Evolutionary conservation across 2,329 filamentous ascomycete species (phyloP), one percentile per base, ranked within the genome.

Genomic region (Didymellaceae sp.): DNA sequence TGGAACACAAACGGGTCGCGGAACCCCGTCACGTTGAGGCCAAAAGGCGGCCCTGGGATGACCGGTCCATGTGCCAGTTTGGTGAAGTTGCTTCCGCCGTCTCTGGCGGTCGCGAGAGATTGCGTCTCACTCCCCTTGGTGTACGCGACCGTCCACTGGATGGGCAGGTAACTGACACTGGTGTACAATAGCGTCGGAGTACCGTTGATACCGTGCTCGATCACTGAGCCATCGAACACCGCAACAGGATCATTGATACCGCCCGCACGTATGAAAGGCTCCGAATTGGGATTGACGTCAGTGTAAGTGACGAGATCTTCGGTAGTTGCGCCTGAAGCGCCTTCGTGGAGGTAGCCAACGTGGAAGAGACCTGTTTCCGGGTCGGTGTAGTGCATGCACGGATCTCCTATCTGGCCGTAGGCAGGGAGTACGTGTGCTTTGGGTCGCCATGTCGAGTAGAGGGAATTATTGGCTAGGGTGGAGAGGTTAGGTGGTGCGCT

Each of bases 41-140:
- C 74, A 20, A 72, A 71, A 2, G 75, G 75, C 5, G 75, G 70
- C 1, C 64, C 62, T 5, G 74, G 68, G 25, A 77, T 76, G 1
- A 66, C 66, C 0, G 75, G 74, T 1, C 71, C 72, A 20, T 74
- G 65, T 5, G 63, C 54, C 4, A 75, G 52, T 38, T 75, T 76
- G 21, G 72, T 72, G 39, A 75, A 75, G 51, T 75, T 77, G 9
- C 59, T 61, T n/a, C 74, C 69, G 14, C 63, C 74, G 14, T 79
- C 74, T 1, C 31, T 58, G 4, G 75, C 73, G 5, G 77, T 67
- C 1, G 77, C 78, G 1, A 79, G 62, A 11, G 73, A 74, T 42
- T 80, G 76, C 0, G 76, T 76, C 54, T 80, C 78, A 28, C 74
- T 75, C 6, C 75, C 76, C 8, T 74, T 71, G n/a, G 71, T 76